Evolutionary conservation across 2,329 filamentous ascomycete genomes (phyloP).

Genomic region (Ophiostoma sp.): DNA sequence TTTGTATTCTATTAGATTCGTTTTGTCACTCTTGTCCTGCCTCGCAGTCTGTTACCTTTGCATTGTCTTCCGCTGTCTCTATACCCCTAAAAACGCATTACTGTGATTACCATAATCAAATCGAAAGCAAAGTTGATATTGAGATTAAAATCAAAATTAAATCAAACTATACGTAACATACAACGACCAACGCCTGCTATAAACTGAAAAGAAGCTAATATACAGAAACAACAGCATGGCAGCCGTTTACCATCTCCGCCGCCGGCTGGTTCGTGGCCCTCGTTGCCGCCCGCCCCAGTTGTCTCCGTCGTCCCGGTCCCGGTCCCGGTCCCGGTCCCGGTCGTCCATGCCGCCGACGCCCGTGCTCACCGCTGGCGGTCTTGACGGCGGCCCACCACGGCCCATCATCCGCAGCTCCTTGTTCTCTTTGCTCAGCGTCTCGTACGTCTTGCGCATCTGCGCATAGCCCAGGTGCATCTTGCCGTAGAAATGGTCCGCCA

Average conservation of each 20-base stretch:
- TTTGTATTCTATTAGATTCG: not conserved
- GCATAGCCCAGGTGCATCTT: constrained; percentile 99
- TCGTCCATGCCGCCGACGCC: constrained; percentile 32
- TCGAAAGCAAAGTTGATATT: not conserved
- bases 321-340: constrained; percentile 32
- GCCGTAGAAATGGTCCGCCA: constrained; percentile 97
- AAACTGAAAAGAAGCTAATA: not conserved
- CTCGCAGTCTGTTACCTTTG: not conserved
- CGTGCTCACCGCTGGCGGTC: not conserved
- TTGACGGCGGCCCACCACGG: constrained; percentile 37
- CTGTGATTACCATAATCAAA: not conserved
- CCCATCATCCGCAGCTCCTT: constrained; percentile 48
- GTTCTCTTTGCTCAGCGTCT: constrained; percentile 71
- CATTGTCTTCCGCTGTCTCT: not conserved
- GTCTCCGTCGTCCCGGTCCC: constrained; percentile 34
- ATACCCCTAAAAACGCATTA: constrained; percentile 2
- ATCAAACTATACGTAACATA: not conserved
- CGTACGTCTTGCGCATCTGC: constrained; percentile 92
- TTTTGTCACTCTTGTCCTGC: not conserved
- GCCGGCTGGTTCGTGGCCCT: constrained; percentile 47
- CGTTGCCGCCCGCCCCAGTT: constrained; percentile 42
- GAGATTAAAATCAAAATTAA: not conserved
- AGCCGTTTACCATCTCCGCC: constrained; percentile 43
- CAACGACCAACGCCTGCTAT: not conserved
- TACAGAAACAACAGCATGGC: not conserved